These are phyloP conservation scores for Lasiodiplodia citricola DNA, from an alignment of 2,329 filamentous ascomycete species.

Conservation along the genomic window DNA sequence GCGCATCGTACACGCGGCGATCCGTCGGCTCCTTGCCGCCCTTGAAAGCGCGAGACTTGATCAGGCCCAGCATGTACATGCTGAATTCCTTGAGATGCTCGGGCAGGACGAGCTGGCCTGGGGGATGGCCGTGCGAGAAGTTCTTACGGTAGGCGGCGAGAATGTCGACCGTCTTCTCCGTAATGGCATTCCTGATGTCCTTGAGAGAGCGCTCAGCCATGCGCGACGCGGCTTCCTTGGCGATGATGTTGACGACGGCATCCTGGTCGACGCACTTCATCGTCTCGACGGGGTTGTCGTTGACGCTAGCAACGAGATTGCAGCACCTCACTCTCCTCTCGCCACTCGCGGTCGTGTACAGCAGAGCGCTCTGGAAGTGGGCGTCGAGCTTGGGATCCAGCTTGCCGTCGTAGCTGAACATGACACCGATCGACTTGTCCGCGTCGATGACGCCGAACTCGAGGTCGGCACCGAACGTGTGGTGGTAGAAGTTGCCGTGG, in stretches of 20 bases:
- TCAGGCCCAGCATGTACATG: conserved; percentile 90
- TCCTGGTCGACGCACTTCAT: conserved; percentile 98
- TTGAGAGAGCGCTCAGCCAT: conserved; percentile 78
- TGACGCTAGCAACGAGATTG: conserved; percentile 92
- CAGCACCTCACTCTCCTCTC: conserved; percentile 90
- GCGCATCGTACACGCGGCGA: conserved; percentile 86
- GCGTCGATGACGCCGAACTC: conserved; percentile 92
- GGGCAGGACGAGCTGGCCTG: conserved; percentile 90
- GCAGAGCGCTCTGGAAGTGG: conserved; percentile 92
- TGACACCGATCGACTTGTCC: conserved; percentile 89
- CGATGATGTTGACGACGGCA: conserved; percentile 83
- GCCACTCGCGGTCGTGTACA: conserved; percentile 91
- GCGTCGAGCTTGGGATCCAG: conserved; percentile 96
- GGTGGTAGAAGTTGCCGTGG: conserved; percentile 94
- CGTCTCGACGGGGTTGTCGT: conserved; percentile 77
- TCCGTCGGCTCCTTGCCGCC: conserved; percentile 88
- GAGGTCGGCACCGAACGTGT: conserved; percentile 91
- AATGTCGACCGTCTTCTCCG: conserved; percentile 92
- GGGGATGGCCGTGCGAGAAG: conserved; percentile 83
- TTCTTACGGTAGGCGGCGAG: conserved; percentile 92
- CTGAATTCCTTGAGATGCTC: conserved; percentile 95
- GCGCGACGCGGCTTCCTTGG: conserved; percentile 92
- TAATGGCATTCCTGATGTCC: conserved; percentile 81
- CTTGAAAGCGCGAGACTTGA: conserved; percentile 94
- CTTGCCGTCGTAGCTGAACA: conserved; percentile 95